Evolutionary conservation across 2,329 filamentous ascomycete genomes (phyloP).

Genomic region (Colletotrichum costaricense): DNA sequence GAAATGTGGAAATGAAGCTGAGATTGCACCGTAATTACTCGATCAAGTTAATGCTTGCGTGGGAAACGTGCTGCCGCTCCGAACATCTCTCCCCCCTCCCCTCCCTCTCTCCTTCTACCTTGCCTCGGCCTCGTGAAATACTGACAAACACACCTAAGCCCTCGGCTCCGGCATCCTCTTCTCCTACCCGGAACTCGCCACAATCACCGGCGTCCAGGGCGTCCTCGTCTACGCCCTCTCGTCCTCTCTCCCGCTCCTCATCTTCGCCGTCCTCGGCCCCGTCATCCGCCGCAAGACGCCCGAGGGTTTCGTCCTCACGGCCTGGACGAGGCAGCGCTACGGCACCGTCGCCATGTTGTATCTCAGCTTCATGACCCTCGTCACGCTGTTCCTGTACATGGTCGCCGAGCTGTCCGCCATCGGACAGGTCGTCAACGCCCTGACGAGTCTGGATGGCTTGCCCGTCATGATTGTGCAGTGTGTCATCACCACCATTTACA

Average conservation of each 20-base stretch:
- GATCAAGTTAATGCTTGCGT: constrained; percentile 99
- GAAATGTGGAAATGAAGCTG: constrained; percentile 74
- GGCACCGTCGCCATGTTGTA: constrained; percentile 77
- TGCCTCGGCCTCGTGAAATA: constrained; percentile 39
- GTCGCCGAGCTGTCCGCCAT: constrained; percentile 84
- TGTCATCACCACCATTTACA: constrained; percentile 83
- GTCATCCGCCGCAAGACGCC: constrained; percentile 84
- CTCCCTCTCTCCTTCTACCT: constrained; percentile 40
- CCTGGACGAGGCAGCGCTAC: constrained; percentile 86
- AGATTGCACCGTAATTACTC: constrained; percentile 96
- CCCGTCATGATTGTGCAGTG: constrained; percentile 84
- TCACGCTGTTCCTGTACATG: constrained; percentile 90
- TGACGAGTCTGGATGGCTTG: constrained; percentile 80
- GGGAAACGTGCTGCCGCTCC: constrained; percentile 96
- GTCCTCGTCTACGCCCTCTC: constrained; percentile 81
- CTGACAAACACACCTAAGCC: constrained; percentile 67
- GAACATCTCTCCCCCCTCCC: constrained; percentile 50
- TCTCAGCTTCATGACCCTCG: constrained; percentile 80
- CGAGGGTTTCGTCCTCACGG: constrained; percentile 85
- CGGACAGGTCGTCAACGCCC: constrained; percentile 79
- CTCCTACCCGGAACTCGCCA: constrained; percentile 83
- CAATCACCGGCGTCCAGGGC: constrained; percentile 82
- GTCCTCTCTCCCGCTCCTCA: constrained; percentile 77
- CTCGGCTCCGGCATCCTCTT: constrained; percentile 88
- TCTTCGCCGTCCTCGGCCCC: constrained; percentile 80